A percentile compares a stretch with the other conserved stretches of the same genome.
These are phyloP conservation scores for Metroxylon sagu DNA, from an alignment of 176 grass and related monocot species.

Conservation along the genomic window DNA sequence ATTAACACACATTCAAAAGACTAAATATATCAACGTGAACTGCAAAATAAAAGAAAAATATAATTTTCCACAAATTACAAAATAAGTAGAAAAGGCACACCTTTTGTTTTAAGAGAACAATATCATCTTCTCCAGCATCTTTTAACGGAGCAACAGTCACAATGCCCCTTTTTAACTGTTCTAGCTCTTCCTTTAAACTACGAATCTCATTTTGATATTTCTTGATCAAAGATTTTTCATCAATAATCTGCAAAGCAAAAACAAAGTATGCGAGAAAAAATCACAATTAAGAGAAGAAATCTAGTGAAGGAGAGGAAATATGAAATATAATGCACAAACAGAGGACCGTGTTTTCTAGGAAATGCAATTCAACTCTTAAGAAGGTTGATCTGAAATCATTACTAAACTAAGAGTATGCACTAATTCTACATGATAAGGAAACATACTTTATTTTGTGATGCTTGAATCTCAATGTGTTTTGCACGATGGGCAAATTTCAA, in stretches of 20 bases:
- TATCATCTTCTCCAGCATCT: slow-evolving; percentile 70
- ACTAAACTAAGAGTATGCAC: too few relatives aligned
- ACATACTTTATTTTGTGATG: slow-evolving; percentile 94
- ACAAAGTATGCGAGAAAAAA: slow-evolving; percentile 20
- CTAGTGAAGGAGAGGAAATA: not conserved
- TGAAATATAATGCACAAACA: slow-evolving; percentile 3
- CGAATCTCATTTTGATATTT: slow-evolving; percentile 98
- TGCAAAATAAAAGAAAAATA: not conserved
- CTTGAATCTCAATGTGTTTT: slow-evolving; percentile 91
- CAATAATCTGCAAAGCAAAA: slow-evolving; percentile 66
- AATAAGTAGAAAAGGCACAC: slow-evolving; percentile 20
- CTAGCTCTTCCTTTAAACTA: slow-evolving; percentile 87
- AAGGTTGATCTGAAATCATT: too few relatives aligned
- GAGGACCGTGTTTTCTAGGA: not conserved
- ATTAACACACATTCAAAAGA: not conserved
- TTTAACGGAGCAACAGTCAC: slow-evolving; percentile 53
- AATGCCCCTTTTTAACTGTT: slow-evolving; percentile 95
- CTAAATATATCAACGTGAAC: not conserved
- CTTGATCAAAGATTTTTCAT: slow-evolving; percentile 99
- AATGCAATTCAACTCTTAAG: too few relatives aligned
- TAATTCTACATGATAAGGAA: not conserved
- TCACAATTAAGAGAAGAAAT: slow-evolving; percentile 16
- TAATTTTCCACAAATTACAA: not conserved
- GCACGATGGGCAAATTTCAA: slow-evolving; percentile 98
- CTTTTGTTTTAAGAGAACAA: slow-evolving; percentile 89